Base-by-base conservation (phyloP, 2,329 filamentous ascomycete genomes). In the Chaetomium globosum region DNA sequence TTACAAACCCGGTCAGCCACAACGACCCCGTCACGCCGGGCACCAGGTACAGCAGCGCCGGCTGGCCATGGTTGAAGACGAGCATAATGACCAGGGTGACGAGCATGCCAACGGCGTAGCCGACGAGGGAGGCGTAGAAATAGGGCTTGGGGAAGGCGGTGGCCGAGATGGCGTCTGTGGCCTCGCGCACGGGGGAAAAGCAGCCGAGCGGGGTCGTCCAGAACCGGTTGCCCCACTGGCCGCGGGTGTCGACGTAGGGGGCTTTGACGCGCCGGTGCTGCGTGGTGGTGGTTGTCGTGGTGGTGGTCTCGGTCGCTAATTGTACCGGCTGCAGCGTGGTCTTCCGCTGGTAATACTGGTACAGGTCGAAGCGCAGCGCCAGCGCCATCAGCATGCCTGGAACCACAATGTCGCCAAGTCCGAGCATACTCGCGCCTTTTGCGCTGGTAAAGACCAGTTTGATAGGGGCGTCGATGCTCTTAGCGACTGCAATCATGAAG, bases 381-480 rank as follows among this genome's bases (percentile, higher is more conserved):
- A 97, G 84, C 1, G 87, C 92, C 68, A 98, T 89, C 78, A 97
- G 89, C 73, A 98, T 92, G 9, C 94, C 95, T 0, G 94, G 94
- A 3, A 99, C 82, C 1, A 97, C 91, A 65, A 99, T 91, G 74
- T 99, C 94, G n/a, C 94, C 94, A 0, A 98, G 83, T 0, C 94
- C 94, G 8, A 99, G 87, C 85, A 98, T 96, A 61, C 91, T 86
- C 31, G 81, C 79, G 28, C 89, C 87, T n/a, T 85, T 83, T 1
- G 90, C 88, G 1, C 81, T 79, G 26, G 81, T 76, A 68, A 97
- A 96, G 5, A 95, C 84, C 8, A 99, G 85, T 75, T 97, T 98
- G 76, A 97, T 95, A 0, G 94, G 95, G 0, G 94, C 91, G 70
- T 99, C 94, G 30, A 99, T 81, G 49, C 89, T 90, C 8, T 89